Evolutionary conservation across 495 filamentous ascomycete genomes (phyloP), one percentile per base, ranked within the genome.

Genomic region (Talaromyces proteolyticus): DNA sequence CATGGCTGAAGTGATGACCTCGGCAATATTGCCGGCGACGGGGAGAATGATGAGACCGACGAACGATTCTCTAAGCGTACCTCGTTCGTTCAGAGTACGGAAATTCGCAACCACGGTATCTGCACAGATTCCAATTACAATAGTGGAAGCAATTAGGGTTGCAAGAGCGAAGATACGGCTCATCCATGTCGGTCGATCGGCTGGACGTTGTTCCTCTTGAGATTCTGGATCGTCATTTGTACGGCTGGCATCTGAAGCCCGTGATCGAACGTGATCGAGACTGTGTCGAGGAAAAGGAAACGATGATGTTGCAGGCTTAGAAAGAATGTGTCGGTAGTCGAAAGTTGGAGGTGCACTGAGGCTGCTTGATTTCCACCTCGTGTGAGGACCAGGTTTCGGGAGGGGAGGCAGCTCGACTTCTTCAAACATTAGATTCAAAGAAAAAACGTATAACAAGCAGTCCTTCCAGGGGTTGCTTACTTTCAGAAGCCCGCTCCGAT

Each of bases 31-130:
- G 8, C 58, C 62, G 2, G 55, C 53, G 18, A 65, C 57, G 2
- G 62, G 62, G 12, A 65, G 49, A 3, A 65, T 25, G 20, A 65
- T 63, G 23, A 65, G 50, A 2, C 62, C 62, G 43, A 65, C 51
- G 21, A 65, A 61, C 0, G 57, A 45, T 23, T 49, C 49, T 19
- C 52, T 51, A 6, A 62, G 42, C 16, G 50, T 39, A 1, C 52
- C 47, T 6, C 49, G 23, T 12, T 51, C 50, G n/a, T 54, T 58
- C 25, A 61, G 48, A n/a, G 14, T 43, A 39, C 50, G 49, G 41
- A 65, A 56, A 38, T 55, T 66, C 16, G 52, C 54, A 12, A 62
- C 55, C 14, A 68, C 47, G 44, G 25, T 54, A 7, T 63, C 57
- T 12, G 64, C 55, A 47, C 63, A 68, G 19, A 64, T 50, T 7